Evolutionary conservation across 2,329 filamentous ascomycete genomes (phyloP).

Genomic region (Podosphaera aphanis): DNA sequence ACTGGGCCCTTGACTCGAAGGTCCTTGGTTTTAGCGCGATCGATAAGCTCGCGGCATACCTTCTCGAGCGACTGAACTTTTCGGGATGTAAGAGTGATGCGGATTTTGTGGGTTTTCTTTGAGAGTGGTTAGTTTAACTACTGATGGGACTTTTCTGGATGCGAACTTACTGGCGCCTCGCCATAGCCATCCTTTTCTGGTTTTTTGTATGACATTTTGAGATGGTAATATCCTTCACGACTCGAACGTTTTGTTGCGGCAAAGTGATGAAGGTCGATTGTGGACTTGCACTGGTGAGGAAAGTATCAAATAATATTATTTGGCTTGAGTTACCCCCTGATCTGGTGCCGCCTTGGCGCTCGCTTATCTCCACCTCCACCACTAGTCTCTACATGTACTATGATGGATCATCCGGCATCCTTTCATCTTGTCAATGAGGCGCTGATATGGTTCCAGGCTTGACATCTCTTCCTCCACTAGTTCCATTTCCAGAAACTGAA

Average conservation of each 20-base stretch:
- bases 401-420: too few relatives aligned
- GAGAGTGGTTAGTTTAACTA: too few relatives aligned
- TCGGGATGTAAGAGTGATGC: slow-evolving; percentile 88
- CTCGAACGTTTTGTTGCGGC: slow-evolving; percentile 56
- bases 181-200: slow-evolving; percentile 66
- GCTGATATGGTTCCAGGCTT: too few relatives aligned
- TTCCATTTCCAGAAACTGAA: slow-evolving; percentile 46
- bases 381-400: too few relatives aligned
- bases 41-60: slow-evolving; percentile 93
- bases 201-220: slow-evolving; percentile 82
- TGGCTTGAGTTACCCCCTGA: too few relatives aligned
- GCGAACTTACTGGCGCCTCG: slow-evolving; percentile 52
- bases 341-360: not conserved
- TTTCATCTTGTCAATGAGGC: too few relatives aligned
- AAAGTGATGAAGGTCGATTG: slow-evolving; percentile 36
- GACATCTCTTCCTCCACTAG: slow-evolving; percentile 46
- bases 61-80: slow-evolving; percentile 94
- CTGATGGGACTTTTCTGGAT: too few relatives aligned
- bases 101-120: slow-evolving; percentile 88
- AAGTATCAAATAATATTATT: too few relatives aligned
- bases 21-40: slow-evolving; percentile 96
- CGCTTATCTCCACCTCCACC: slow-evolving; percentile 9
- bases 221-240: slow-evolving; percentile 39
- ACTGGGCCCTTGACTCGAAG: slow-evolving; percentile 96
- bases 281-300: too few relatives aligned